Evolutionary conservation across 2,329 filamentous ascomycete species (phyloP).

Genomic region (Hortaea werneckii): DNA sequence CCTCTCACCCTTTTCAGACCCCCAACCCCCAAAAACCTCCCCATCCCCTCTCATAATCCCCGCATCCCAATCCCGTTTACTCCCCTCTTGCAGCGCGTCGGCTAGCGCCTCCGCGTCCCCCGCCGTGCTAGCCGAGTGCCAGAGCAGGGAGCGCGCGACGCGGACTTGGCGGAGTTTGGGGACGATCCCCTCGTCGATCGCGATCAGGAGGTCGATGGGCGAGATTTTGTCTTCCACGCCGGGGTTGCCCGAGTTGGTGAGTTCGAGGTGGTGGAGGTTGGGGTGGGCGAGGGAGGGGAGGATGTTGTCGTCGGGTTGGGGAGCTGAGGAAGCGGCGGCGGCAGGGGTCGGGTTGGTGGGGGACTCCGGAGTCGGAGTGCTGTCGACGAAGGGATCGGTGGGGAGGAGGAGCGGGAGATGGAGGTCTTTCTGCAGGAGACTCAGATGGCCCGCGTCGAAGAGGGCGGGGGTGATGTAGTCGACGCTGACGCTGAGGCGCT

Average conservation of each 20-base stretch:
- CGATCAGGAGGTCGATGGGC: slow-evolving; percentile 31
- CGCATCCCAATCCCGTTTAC: slow-evolving; percentile 27
- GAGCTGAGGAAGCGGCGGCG: not conserved
- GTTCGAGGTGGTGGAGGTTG: slow-evolving; percentile 28
- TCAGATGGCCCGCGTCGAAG: slow-evolving; percentile 24
- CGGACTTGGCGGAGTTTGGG: slow-evolving; percentile 29
- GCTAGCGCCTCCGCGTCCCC: slow-evolving; percentile 30
- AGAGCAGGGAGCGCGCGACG: slow-evolving; percentile 30
- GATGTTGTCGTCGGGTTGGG: not conserved
- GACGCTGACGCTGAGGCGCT: slow-evolving; percentile 32
- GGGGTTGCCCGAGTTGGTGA: slow-evolving; percentile 30
- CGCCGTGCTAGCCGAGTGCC: slow-evolving; percentile 25
- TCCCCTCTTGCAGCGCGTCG: slow-evolving; percentile 27
- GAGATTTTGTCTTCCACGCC: slow-evolving; percentile 29
- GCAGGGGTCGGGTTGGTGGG: not conserved
- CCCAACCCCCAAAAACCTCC: slow-evolving; percentile 4
- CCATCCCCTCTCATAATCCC: not conserved
- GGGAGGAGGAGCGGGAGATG: not conserved
- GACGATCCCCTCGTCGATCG: slow-evolving; percentile 32
- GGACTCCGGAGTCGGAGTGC: not conserved
- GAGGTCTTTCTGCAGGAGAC: slow-evolving; percentile 5
- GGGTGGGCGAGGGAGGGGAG: not conserved
- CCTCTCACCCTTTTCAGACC: slow-evolving; percentile 7
- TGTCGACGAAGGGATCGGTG: not conserved
- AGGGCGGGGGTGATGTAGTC: slow-evolving; percentile 37